Conservation (phyloP, 2,329 filamentous ascomycete species). For the Huntiella omanensis region DNA sequence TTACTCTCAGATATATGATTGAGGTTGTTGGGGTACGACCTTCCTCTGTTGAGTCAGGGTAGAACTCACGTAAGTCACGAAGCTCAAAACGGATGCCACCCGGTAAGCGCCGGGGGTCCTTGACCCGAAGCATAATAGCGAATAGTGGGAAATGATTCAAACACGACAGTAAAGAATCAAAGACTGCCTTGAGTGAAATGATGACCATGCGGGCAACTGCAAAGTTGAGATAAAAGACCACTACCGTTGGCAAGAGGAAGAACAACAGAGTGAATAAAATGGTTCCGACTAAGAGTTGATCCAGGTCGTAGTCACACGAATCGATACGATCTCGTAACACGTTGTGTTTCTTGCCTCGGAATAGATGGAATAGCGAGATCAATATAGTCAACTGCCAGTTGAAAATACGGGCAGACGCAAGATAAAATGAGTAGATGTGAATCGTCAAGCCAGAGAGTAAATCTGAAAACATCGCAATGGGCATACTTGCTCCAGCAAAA, state of each 20-base stretch:
- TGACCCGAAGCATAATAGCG: constrained; percentile 85
- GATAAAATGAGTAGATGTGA: constrained; percentile 96
- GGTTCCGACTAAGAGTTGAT: constrained; percentile 87
- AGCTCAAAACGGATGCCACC: constrained; percentile 81
- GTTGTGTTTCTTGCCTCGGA: constrained; percentile 95
- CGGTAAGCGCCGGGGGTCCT: constrained; percentile 77
- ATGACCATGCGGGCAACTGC: constrained; percentile 87
- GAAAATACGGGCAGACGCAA: constrained; percentile 89
- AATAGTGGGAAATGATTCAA: constrained; percentile 96
- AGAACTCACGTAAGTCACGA: constrained; percentile 45
- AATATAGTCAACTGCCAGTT: constrained; percentile 98
- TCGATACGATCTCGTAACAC: constrained; percentile 94
- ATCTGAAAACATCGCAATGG: constrained; percentile 88
- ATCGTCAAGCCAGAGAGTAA: constrained; percentile 78
- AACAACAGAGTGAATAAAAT: constrained; percentile 92
- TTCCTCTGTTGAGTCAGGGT: constrained; percentile 19
- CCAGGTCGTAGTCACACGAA: constrained; percentile 94
- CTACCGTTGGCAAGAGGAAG: constrained; percentile 83
- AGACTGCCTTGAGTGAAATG: constrained; percentile 73
- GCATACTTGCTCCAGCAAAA: constrained; percentile 92
- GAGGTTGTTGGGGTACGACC: constrained; percentile 36
- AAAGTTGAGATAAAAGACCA: constrained; percentile 95
- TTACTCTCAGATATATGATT: constrained; percentile 70
- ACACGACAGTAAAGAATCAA: constrained; percentile 84
- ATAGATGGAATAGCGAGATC: constrained; percentile 93